Evolutionary conservation across 345 rosid species (phyloP).

Genomic region (Eucalyptus grandis): DNA sequence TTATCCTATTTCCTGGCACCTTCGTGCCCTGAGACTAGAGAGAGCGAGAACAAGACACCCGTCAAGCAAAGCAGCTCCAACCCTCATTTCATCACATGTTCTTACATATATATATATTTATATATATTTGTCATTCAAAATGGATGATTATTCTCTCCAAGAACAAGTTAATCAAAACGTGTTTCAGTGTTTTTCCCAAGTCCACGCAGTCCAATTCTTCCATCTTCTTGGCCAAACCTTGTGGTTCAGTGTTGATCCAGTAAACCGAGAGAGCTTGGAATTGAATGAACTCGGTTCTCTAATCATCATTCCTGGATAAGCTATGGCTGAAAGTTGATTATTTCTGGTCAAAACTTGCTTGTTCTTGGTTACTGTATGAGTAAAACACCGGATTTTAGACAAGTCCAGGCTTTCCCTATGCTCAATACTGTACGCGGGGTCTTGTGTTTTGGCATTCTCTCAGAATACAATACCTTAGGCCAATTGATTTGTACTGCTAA

Average conservation of each 20-base stretch:
- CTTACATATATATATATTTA: neutral
- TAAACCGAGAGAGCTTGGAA: neutral
- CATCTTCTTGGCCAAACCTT: neutral
- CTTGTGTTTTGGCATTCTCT: neutral
- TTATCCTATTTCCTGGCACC: neutral
- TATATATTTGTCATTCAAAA: neutral
- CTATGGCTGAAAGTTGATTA: neutral
- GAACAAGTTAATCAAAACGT: neutral
- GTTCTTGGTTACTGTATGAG: neutral
- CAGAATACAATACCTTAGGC: neutral
- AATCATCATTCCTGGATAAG: neutral
- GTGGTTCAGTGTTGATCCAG: neutral
- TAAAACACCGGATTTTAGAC: neutral
- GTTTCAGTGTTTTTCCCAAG: neutral
- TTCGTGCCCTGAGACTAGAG: neutral
- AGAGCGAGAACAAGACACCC: neutral
- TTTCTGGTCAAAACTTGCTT: neutral
- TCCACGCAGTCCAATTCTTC: neutral
- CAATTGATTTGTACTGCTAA: neutral
- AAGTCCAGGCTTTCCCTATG: neutral
- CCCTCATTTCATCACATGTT: neutral
- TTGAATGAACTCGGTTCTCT: neutral
- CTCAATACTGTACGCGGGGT: neutral
- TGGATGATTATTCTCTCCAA: neutral
- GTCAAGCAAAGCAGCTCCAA: neutral